Evolutionary conservation across 805 yeast species (phyloP).

Genomic region (Henningerozyma blattae): DNA sequence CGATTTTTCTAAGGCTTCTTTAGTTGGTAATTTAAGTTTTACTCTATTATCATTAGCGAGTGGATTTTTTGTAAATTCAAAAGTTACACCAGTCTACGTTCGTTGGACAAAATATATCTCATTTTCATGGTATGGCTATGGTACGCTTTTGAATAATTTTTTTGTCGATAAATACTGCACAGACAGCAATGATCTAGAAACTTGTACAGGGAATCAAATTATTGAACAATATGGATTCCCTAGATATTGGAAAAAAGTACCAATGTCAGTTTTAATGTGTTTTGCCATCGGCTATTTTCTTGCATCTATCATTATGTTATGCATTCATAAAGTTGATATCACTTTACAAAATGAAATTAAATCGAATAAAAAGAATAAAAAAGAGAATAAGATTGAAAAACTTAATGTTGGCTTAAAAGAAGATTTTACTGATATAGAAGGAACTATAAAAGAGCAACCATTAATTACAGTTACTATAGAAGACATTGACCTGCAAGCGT

Average conservation of each 20-base stretch:
- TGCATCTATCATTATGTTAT: constrained; percentile 36
- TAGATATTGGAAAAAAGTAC: constrained; percentile 50
- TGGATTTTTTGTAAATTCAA: constrained; percentile 69
- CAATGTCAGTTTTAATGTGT: constrained; percentile 45
- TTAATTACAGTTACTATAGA: constrained; percentile 8
- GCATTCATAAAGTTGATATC: constrained; percentile 30
- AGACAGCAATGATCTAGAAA: constrained; percentile 23
- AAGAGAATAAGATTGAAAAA: background rate
- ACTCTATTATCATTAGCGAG: constrained; percentile 69
- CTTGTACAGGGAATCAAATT: constrained; percentile 36
- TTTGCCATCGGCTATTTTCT: constrained; percentile 46
- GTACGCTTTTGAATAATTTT: constrained; percentile 53
- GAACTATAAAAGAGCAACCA: constrained; percentile 1
- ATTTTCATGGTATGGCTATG: constrained; percentile 69
- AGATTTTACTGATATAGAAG: constrained; percentile 9
- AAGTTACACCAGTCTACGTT: constrained; percentile 71
- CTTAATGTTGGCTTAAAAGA: too few relatives aligned
- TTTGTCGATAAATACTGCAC: constrained; percentile 52
- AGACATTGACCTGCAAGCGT: constrained; percentile 8
- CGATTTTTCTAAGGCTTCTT: constrained; percentile 49
- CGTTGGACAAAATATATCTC: constrained; percentile 74
- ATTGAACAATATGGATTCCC: constrained; percentile 49
- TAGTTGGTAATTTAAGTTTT: constrained; percentile 50
- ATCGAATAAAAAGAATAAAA: constrained; percentile 8
- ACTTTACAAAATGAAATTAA: constrained; percentile 16